Percentiles rank a stretch among this genome's conserved stretches.
Conservation (phyloP, 768 basidiomycete genomes). For the Filobasidium floriforme region DNA sequence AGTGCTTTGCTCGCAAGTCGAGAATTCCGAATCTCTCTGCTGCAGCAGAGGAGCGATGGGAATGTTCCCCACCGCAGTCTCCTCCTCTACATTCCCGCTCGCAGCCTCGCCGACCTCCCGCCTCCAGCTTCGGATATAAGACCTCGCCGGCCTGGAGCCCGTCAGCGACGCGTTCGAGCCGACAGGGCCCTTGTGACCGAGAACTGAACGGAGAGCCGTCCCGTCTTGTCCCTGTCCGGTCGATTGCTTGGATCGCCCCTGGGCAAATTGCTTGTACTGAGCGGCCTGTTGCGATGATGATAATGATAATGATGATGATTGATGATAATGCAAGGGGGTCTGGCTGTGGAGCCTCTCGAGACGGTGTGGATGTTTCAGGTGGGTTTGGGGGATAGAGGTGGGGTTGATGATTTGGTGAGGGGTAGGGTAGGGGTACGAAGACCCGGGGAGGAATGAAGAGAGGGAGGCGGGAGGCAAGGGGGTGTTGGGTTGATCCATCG, state of each 20-base stretch:
- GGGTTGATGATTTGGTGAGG: not conserved
- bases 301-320: not conserved
- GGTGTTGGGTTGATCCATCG: slow-evolving; percentile 8
- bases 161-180: not conserved
- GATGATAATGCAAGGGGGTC: not conserved
- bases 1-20: not conserved
- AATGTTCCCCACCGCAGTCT: not conserved
- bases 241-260: no score
- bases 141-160: not conserved
- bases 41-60: not conserved
- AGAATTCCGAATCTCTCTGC: not conserved
- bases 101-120: slow-evolving; percentile 1
- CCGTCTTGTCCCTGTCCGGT: no score
- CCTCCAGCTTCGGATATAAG: slow-evolving; percentile 8
- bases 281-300: not conserved
- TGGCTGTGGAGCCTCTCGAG: not conserved
- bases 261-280: no score
- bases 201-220: no score
- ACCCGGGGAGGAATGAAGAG: not conserved
- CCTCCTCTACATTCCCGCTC: not conserved
- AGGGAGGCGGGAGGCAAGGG: not conserved
- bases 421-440: not conserved
- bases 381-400: slow-evolving; percentile 4
- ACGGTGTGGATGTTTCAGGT: not conserved
- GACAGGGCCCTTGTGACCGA: not conserved